A percentile compares a stretch with the other conserved stretches of the same genome.
Evolutionary conservation across 2,329 filamentous ascomycete species (phyloP).

Genomic region (Fusarium domesticum): DNA sequence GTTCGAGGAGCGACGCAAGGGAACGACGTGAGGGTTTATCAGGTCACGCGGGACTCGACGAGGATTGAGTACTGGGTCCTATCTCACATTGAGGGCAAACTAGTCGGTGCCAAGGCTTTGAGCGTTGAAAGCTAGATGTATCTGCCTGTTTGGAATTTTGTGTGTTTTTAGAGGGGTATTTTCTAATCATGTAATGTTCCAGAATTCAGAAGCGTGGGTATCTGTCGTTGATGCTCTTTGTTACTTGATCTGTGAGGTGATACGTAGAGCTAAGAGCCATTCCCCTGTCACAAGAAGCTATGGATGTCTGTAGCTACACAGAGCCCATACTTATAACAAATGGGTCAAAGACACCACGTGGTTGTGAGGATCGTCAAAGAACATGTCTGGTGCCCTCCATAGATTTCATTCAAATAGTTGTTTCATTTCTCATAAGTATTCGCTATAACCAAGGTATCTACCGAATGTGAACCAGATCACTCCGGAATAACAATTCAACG

Average conservation of each 20-base stretch:
- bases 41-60: slow-evolving; percentile 59
- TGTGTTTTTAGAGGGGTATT: no score
- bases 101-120: slow-evolving; percentile 77
- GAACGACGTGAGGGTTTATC: slow-evolving; percentile 71
- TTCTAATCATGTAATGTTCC: no score
- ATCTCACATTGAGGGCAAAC: slow-evolving; percentile 55
- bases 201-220: no score
- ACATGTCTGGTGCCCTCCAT: background rate
- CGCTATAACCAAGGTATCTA: slow-evolving; percentile 15
- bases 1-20: slow-evolving; percentile 62
- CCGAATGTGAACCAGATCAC: background rate
- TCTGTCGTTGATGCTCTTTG: no score
- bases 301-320: no score
- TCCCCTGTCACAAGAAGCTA: no score
- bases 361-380: background rate
- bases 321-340: no score
- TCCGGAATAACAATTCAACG: slow-evolving; percentile 3
- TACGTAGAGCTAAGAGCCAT: no score
- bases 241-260: no score
- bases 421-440: slow-evolving; percentile 19
- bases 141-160: no score
- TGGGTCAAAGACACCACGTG: no score
- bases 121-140: slow-evolving; percentile 58
- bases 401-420: background rate
- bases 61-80: slow-evolving; percentile 80